These are phyloP conservation scores for Chrysoporthe puriensis DNA, from an alignment of 2,329 filamentous ascomycete genomes.

Conservation along the genomic window DNA sequence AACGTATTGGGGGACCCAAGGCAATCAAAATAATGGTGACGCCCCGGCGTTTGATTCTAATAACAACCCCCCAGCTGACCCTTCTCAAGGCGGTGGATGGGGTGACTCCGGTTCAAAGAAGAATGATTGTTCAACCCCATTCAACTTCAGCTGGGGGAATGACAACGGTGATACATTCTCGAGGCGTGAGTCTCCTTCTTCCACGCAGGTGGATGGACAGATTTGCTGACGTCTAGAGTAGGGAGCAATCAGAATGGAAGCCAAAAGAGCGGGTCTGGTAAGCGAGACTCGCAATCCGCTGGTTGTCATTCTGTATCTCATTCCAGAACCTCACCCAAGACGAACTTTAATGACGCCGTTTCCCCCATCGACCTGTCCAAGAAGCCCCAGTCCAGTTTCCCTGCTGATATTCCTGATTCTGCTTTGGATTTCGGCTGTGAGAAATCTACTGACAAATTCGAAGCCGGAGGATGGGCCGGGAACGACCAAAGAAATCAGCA, in stretches of 20 bases:
- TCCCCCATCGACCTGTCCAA: not conserved
- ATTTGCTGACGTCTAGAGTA: slow-evolving; percentile 8
- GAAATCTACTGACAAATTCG: not conserved
- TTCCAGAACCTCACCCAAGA: too few species aligned
- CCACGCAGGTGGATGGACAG: not conserved
- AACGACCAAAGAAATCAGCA: not conserved
- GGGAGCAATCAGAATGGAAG: slow-evolving; percentile 15
- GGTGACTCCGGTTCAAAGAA: not conserved
- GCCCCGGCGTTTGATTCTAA: not conserved
- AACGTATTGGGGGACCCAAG: not conserved
- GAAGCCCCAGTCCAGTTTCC: too few species aligned
- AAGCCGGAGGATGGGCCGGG: slow-evolving; percentile 2
- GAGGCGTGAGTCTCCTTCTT: slow-evolving; percentile 5
- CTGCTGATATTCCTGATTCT: not conserved
- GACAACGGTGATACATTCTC: slow-evolving; percentile 3
- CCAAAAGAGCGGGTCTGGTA: slow-evolving; percentile 18
- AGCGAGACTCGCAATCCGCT: slow-evolving; percentile 1
- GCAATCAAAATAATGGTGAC: not conserved
- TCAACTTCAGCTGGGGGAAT: slow-evolving; percentile 9
- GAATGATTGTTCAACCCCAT: not conserved
- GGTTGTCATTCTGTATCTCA: not conserved
- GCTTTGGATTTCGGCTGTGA: not conserved
- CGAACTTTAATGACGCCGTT: not conserved
- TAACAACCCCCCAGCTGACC: slow-evolving; percentile 6
- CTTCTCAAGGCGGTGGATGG: slow-evolving; percentile 9